Evolutionary conservation across 2,329 filamentous ascomycete genomes (phyloP).

Genomic region (Pseudocercospora fuligena): DNA sequence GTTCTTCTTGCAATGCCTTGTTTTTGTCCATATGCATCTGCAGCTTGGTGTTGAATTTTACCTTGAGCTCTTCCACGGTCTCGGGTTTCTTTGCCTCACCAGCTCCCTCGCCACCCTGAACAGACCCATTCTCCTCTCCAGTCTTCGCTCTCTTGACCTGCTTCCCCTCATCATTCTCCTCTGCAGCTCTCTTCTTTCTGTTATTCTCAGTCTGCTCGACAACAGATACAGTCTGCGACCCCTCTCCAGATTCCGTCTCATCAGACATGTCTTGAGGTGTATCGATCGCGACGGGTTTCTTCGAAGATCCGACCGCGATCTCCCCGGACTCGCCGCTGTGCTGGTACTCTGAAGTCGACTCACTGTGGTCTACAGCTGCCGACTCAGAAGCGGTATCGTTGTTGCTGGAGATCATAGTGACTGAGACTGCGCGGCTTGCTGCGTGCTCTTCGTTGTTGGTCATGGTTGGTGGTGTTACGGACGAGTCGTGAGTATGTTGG

Average conservation of each 20-base stretch:
- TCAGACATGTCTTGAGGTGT: background rate
- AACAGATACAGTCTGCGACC: background rate
- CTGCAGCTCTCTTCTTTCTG: slow-evolving; percentile 10
- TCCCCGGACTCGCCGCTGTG: background rate
- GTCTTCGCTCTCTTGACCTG: slow-evolving; percentile 10
- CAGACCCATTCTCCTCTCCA: background rate
- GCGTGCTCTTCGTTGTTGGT: background rate
- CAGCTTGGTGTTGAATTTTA: slow-evolving; percentile 15
- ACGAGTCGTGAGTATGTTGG: background rate
- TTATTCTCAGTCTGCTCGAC: background rate
- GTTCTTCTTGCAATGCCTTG: background rate
- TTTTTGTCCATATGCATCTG: background rate
- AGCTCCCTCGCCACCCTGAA: background rate
- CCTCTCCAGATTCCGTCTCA: background rate
- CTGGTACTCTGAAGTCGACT: background rate
- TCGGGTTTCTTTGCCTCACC: background rate
- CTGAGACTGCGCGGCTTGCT: background rate
- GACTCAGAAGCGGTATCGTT: background rate
- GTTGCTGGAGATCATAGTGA: background rate
- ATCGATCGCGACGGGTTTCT: background rate
- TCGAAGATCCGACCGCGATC: background rate
- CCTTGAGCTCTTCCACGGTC: background rate
- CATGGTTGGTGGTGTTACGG: background rate
- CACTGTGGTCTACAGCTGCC: background rate
- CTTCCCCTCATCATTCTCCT: background rate